Percentiles rank a stretch among this genome's conserved stretches.
Conservation (phyloP, 257 asterid species). For the Solanum stenotomum region DNA sequence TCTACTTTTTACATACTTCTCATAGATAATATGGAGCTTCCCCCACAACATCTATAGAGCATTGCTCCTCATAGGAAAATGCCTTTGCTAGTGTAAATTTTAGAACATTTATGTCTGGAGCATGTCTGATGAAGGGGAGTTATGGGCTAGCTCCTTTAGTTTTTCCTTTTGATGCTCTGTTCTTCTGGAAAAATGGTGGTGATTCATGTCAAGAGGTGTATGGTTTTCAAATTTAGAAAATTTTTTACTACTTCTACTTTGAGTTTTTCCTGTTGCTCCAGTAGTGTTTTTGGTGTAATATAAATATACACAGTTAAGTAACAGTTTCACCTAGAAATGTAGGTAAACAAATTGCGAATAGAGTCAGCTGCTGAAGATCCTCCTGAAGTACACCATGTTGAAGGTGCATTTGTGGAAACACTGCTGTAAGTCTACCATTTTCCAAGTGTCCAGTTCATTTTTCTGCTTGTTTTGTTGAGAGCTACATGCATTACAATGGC, state of each 20-base stretch:
- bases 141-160: background rate
- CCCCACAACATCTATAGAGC: background rate
- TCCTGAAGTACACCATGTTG: conserved; percentile 75
- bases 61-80: background rate
- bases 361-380: conserved; percentile 75
- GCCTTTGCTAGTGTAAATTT: background rate
- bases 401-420: conserved; percentile 96
- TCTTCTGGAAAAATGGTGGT: background rate
- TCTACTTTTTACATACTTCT: background rate
- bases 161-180: background rate
- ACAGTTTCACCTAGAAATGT: conserved; percentile 1
- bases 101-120: background rate
- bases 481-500: background rate
- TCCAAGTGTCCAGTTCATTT: background rate
- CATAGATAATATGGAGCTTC: background rate
- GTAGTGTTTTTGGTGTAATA: background rate
- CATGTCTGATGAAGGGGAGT: background rate
- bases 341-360: conserved; percentile 75
- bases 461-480: conserved; percentile 4
- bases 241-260: background rate
- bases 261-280: background rate
- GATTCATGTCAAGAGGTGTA: background rate
- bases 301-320: conserved; percentile 3
- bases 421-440: conserved; percentile 47
- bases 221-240: background rate